Percentiles rank a stretch among this genome's conserved stretches.
phyloP scores from a whole-genome alignment of 2,329 filamentous ascomycete genomes.

The Aspergillus quadricinctus region DNA sequence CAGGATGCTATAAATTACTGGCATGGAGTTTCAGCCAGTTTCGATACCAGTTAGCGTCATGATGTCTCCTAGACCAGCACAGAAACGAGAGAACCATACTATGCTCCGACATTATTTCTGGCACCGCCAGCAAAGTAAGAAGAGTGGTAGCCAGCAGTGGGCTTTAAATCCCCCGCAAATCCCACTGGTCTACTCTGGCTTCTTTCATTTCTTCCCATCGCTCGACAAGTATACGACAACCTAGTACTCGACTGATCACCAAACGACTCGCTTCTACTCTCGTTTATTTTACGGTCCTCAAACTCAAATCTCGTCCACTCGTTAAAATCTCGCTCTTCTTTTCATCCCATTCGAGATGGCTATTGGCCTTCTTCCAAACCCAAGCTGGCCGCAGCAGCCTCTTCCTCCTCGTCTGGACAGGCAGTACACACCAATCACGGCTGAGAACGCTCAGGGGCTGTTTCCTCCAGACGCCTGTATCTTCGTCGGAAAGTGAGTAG shows the following conservation, averaged over 20 bases:
- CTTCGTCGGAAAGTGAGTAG: slow-evolving; percentile 38
- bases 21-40: neutral
- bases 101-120: neutral
- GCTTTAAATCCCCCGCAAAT: neutral
- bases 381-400: neutral
- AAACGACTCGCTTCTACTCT: neutral
- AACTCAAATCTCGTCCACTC: neutral
- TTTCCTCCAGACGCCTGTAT: slow-evolving; percentile 34
- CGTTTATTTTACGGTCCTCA: neutral
- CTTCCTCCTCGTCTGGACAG: slow-evolving; percentile 24
- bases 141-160: neutral
- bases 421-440: slow-evolving; percentile 21
- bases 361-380: neutral
- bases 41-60: neutral
- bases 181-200: neutral
- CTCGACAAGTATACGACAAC: neutral
- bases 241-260: neutral
- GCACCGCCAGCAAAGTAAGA: neutral
- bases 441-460: slow-evolving; percentile 34
- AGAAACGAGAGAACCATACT: neutral
- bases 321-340: neutral
- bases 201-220: neutral
- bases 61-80: neutral
- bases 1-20: neutral
- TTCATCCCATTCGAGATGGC: neutral